Base-by-base conservation (phyloP, 257 asterid species). In the Solanum neorickii region DNA sequence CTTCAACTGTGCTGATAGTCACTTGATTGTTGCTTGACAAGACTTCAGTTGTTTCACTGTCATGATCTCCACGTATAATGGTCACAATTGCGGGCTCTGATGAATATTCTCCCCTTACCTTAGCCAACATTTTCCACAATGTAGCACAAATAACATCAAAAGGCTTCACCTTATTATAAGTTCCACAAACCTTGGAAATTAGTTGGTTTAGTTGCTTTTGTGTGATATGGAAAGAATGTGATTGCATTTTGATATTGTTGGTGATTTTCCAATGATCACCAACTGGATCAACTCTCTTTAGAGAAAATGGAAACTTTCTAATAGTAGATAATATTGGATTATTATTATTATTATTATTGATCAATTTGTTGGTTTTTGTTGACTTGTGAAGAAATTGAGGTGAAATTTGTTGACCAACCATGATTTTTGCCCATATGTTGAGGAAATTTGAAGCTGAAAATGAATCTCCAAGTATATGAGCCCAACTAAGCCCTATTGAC, bases 381-480 rank as follows among this genome's bases (percentile, higher is more conserved):
- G 89, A 62, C 42, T 74, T 15, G 12, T 18, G 29, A 41, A 84
- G 78, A 76, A 56, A 82, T 13, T 77, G 25, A 23, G 83, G 77
- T 25, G 89, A 87, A 39, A 84, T 49, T 49, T 5, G 21, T 35
- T 86, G 83, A 80, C 86, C 88, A 47, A 88, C 83, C 91, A 92
- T 84, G 78, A 93, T 23, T 12, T 88, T 87, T 6, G 91, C 96
- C 94, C 94, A 94, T 41, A 33, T 60, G 73, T 92, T 93, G 91
- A 96, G 82, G 92, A 93, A 94, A 6, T 89, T 83, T 68, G 93
- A 83, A 84, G 96, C 98, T 90, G 95, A 86, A 89, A 91, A 94
- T 86, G 92, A 94, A 89, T 94, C 98, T 89, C 98, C 98, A 39
- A 96, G 93, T 9, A 93, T 6, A 44, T 94, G 98, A 46, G 97